These are phyloP conservation scores for Phytophthora meadii DNA, from an alignment of 352 stramenopile genomes.

Conservation along the genomic window DNA sequence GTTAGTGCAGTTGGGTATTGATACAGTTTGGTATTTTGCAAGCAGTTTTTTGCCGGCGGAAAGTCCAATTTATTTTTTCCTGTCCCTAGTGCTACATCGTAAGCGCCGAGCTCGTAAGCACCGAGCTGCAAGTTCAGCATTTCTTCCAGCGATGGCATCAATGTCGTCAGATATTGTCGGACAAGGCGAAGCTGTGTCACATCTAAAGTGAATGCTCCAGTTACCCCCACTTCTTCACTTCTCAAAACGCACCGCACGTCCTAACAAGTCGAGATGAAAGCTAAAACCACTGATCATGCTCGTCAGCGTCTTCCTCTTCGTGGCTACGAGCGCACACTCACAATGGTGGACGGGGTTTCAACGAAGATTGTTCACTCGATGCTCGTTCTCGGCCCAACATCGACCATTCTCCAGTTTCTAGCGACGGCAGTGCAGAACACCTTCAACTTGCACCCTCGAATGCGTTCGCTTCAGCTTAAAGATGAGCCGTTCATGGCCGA, in stretches of 20 bases:
- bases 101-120: no score
- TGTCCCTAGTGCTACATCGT: no score
- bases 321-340: neutral
- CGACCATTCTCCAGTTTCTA: neutral
- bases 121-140: no score
- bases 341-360: neutral
- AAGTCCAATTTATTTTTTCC: no score
- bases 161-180: conserved; percentile 2
- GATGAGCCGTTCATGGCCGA: neutral
- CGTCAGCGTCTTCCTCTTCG: conserved; percentile 1
- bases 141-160: no score
- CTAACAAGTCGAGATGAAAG: neutral
- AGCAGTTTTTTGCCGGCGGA: no score
- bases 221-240: no score
- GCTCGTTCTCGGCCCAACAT: neutral
- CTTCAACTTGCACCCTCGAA: neutral
- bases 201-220: neutral
- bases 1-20: no score
- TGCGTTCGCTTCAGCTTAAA: neutral
- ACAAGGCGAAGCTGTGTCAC: neutral
- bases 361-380: neutral
- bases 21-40: no score
- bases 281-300: neutral
- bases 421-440: neutral
- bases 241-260: neutral